A percentile compares a stretch with the other conserved stretches of the same genome.
Evolutionary conservation across 2,329 filamentous ascomycete species (phyloP).

Genomic region (Leptodontidium sp.): DNA sequence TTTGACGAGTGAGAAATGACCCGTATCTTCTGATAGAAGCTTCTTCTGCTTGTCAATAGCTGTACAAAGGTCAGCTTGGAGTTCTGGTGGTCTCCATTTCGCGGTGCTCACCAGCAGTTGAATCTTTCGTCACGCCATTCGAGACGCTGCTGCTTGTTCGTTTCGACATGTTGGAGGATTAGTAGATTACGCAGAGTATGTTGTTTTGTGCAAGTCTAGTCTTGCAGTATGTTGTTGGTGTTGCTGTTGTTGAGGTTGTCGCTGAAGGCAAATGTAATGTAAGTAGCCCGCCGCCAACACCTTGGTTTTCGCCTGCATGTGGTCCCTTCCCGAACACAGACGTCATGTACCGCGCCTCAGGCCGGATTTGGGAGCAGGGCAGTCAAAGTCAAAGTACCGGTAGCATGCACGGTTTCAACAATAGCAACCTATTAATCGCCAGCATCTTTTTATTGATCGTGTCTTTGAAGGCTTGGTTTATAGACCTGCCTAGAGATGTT

Average conservation of each 20-base stretch:
- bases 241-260: background rate
- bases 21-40: constrained; percentile 72
- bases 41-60: constrained; percentile 79
- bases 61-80: constrained; percentile 46
- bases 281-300: constrained; percentile 11
- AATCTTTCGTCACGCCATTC: constrained; percentile 58
- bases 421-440: too few species aligned
- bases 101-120: constrained; percentile 48
- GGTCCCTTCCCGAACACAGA: constrained; percentile 8
- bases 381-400: background rate
- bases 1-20: constrained; percentile 75
- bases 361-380: background rate
- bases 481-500: too few species aligned
- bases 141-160: constrained; percentile 59
- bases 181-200: background rate
- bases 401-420: background rate
- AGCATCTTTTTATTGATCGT: too few species aligned
- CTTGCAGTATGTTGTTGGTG: background rate
- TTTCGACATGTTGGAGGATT: constrained; percentile 66
- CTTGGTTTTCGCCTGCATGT: background rate
- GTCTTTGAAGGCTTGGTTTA: too few species aligned
- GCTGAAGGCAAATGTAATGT: background rate
- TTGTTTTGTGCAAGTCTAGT: background rate
- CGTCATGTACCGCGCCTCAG: constrained; percentile 17
- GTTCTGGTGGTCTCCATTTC: background rate